These are phyloP conservation scores for Komagataella pseudopastoris DNA, from an alignment of 805 yeast genomes.

Conservation along the genomic window DNA sequence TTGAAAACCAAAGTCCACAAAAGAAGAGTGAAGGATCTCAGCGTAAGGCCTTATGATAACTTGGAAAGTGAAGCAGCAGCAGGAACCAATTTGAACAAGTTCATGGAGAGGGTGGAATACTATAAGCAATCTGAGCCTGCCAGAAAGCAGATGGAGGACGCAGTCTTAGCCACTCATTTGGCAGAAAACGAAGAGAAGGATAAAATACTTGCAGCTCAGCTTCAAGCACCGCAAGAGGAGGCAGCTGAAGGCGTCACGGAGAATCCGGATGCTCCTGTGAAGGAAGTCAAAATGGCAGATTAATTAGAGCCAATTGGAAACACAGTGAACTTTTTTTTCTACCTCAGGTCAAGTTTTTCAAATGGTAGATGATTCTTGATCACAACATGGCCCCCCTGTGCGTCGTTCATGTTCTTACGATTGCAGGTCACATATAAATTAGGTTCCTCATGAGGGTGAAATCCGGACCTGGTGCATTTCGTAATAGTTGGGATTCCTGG, in stretches of 20 bases:
- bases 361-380: conserved; percentile 31
- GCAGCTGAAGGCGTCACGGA: neutral
- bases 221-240: conserved; percentile 9
- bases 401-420: conserved; percentile 14
- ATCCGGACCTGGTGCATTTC: conserved; percentile 32
- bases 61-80: conserved; percentile 87
- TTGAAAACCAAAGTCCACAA: conserved; percentile 69
- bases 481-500: conserved; percentile 46
- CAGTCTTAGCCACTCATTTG: conserved; percentile 12
- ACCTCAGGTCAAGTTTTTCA: conserved; percentile 33
- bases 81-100: conserved; percentile 63
- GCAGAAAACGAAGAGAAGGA: conserved; percentile 19
- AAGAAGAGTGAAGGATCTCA: conserved; percentile 68
- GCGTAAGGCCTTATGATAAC: conserved; percentile 71
- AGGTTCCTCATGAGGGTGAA: conserved; percentile 48
- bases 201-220: conserved; percentile 11
- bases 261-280: conserved; percentile 2
- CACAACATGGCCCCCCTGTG: conserved; percentile 33
- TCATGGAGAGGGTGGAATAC: conserved; percentile 46
- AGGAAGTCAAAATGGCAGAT: conserved; percentile 2
- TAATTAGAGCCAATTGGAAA: conserved; percentile 1
- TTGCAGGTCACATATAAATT: conserved; percentile 36
- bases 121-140: conserved; percentile 37
- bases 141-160: conserved; percentile 27
- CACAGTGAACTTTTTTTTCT: neutral